Conservation (phyloP, 1,284 basidiomycete genomes). For the Sanghuangporus sanghuang region DNA sequence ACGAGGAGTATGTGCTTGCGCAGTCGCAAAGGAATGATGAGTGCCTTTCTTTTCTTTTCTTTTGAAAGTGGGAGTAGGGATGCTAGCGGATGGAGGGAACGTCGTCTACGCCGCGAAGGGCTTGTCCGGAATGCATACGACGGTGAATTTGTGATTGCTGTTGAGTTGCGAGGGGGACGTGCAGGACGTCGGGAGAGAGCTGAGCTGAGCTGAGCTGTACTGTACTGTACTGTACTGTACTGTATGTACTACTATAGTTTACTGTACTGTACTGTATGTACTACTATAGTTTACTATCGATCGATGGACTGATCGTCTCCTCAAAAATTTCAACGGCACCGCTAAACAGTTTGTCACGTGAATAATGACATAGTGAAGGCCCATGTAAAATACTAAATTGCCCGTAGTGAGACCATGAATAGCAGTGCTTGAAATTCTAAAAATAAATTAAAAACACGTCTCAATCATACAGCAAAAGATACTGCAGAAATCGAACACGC, state of each 20-base stretch:
- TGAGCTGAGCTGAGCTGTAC: background rate
- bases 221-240: too few species aligned
- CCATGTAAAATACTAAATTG: too few species aligned
- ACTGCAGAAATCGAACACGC: background rate
- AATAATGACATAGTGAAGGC: background rate
- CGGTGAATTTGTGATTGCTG: constrained; percentile 16
- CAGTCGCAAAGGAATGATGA: background rate
- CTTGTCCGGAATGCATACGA: constrained; percentile 56
- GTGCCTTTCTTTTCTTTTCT: constrained; percentile 17
- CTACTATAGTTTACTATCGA: too few species aligned
- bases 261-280: too few species aligned
- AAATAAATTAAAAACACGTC: too few species aligned
- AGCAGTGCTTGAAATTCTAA: too few species aligned
- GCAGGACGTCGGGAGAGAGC: background rate
- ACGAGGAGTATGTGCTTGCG: background rate
- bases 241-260: too few species aligned
- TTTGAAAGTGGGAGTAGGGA: constrained; percentile 23
- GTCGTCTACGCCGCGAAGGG: constrained; percentile 35
- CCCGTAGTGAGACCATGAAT: too few species aligned
- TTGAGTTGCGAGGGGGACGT: constrained; percentile 1
- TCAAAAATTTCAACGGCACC: constrained; percentile 6
- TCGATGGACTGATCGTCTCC: background rate
- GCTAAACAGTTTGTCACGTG: background rate
- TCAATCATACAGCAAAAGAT: background rate
- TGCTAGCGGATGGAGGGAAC: constrained; percentile 50